Conservation (phyloP, 768 basidiomycete genomes). For the Mycena pura region DNA sequence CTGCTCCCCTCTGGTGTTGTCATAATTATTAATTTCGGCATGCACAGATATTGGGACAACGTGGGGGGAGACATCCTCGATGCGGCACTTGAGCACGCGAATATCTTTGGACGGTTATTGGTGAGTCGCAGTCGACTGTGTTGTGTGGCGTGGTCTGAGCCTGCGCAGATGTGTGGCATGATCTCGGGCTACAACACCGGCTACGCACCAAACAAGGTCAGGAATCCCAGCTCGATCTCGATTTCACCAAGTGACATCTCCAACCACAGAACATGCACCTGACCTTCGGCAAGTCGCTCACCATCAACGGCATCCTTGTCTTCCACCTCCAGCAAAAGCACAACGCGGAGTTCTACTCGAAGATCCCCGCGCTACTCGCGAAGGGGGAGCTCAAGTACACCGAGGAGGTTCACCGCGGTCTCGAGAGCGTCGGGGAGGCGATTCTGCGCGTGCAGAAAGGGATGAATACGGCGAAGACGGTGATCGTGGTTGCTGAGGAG, state of each 20-base stretch:
- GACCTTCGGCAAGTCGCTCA: slow-evolving; percentile 9
- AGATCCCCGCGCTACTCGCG: slow-evolving; percentile 38
- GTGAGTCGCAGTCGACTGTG: not conserved
- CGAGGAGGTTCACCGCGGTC: slow-evolving; percentile 39
- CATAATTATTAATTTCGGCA: not conserved
- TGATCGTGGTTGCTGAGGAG: slow-evolving; percentile 12
- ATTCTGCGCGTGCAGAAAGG: slow-evolving; percentile 41
- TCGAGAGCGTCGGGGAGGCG: slow-evolving; percentile 38
- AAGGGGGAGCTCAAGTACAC: slow-evolving; percentile 39
- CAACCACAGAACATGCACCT: slow-evolving; percentile 8
- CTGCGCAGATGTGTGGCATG: not conserved
- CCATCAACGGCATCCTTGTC: slow-evolving; percentile 42
- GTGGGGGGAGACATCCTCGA: not conserved
- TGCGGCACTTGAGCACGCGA: not conserved
- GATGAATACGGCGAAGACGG: slow-evolving; percentile 36
- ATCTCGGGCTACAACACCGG: not conserved
- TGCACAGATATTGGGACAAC: not conserved
- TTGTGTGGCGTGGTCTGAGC: too few species aligned
- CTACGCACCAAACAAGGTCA: not conserved
- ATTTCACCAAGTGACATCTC: not conserved
- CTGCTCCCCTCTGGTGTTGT: not conserved
- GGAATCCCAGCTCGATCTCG: not conserved
- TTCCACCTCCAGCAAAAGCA: slow-evolving; percentile 33
- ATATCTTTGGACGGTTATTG: not conserved
- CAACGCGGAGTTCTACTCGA: slow-evolving; percentile 36